phyloP scores from a whole-genome alignment of 176 grass and related monocot species.

The Oryza brachyantha region DNA sequence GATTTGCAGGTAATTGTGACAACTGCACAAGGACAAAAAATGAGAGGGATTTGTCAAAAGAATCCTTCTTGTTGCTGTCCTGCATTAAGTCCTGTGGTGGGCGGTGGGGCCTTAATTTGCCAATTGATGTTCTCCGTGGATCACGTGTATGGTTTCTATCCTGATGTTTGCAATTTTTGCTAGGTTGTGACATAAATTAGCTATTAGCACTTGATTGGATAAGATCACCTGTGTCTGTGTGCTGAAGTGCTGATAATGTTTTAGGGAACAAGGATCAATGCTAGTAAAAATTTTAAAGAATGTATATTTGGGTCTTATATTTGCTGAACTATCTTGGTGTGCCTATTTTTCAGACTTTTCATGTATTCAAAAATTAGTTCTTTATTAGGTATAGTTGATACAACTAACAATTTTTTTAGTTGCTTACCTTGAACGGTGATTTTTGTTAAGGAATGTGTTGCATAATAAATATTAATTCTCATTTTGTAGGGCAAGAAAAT shows the following conservation, averaged over 20 bases:
- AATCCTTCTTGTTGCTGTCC: constrained; percentile 80
- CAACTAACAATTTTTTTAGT: not conserved
- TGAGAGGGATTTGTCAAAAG: constrained; percentile 84
- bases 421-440: not conserved
- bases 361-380: not conserved
- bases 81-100: constrained; percentile 89
- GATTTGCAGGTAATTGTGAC: constrained; percentile 73
- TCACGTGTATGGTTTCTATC: constrained; percentile 57
- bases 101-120: constrained; percentile 84
- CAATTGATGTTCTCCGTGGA: constrained; percentile 87
- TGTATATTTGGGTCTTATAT: constrained; percentile 4
- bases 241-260: constrained; percentile 25
- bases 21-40: constrained; percentile 68
- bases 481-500: constrained; percentile 79
- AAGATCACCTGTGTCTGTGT: not conserved
- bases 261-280: not conserved
- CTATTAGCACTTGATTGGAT: constrained; percentile 6
- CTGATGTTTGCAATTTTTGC: not conserved
- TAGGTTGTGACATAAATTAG: not conserved
- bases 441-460: constrained; percentile 16
- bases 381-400: constrained; percentile 19
- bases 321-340: not conserved
- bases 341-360: not conserved
- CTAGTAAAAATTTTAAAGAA: constrained; percentile 14
- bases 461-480: constrained; percentile 1